Percentiles rank a stretch among this genome's conserved stretches.
Evolutionary conservation across 2,329 filamentous ascomycete species (phyloP).

Genomic region (Fusarium multiceps): DNA sequence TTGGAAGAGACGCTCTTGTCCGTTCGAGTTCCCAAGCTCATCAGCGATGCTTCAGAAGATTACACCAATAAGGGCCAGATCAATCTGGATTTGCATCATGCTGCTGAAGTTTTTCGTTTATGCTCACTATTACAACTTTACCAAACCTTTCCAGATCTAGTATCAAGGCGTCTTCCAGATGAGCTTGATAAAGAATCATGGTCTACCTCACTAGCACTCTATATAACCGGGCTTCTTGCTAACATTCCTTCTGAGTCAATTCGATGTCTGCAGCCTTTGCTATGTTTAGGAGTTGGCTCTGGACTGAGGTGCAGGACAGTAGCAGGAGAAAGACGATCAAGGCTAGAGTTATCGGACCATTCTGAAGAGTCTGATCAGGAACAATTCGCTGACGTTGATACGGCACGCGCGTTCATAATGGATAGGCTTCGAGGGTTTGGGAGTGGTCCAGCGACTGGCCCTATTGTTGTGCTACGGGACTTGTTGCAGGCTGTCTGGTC

Average conservation of each 20-base stretch:
- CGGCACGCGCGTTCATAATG: constrained; percentile 25
- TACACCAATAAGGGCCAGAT: constrained; percentile 4
- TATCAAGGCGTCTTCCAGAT: constrained; percentile 46
- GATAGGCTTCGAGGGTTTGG: constrained; percentile 15
- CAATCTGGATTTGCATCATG: constrained; percentile 47
- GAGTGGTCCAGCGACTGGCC: constrained; percentile 5
- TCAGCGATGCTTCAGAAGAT: background rate
- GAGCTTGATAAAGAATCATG: constrained; percentile 13
- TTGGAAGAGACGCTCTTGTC: constrained; percentile 35
- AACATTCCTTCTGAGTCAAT: constrained; percentile 21
- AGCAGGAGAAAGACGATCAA: constrained; percentile 2
- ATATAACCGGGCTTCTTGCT: constrained; percentile 16
- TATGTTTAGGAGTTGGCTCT: constrained; percentile 25
- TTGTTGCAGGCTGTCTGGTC: constrained; percentile 29
- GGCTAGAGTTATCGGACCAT: background rate
- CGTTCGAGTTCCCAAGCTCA: constrained; percentile 22
- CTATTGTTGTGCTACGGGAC: constrained; percentile 27
- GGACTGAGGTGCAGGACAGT: constrained; percentile 20
- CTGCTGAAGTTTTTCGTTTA: constrained; percentile 53
- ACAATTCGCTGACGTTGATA: constrained; percentile 10
- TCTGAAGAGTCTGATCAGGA: background rate
- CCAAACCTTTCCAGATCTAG: constrained; percentile 53
- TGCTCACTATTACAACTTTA: constrained; percentile 54
- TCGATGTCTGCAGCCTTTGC: constrained; percentile 19
- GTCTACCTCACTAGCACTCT: constrained; percentile 31